A percentile compares a stretch with the other conserved stretches of the same genome.
These are phyloP conservation scores for Mycena filopes DNA, from an alignment of 768 basidiomycete genomes.

Conservation along the genomic window DNA sequence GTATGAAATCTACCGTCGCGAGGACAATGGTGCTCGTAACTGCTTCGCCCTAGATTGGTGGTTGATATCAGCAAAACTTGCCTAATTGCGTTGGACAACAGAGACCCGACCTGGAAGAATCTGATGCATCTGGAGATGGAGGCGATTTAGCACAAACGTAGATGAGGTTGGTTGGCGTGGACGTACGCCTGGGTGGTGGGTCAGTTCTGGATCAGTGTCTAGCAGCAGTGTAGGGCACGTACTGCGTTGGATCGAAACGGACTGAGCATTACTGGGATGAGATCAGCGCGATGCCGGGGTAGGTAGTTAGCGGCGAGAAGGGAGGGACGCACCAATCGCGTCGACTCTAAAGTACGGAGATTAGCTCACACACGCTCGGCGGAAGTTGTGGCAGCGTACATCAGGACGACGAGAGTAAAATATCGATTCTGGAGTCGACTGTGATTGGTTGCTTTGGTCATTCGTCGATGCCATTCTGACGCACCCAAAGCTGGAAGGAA, in stretches of 20 bases:
- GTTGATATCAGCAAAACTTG: background rate
- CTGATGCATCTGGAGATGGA: conserved; percentile 17
- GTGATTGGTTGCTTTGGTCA: background rate
- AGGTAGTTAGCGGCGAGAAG: background rate
- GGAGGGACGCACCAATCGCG: conserved; percentile 19
- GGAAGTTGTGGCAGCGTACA: conserved; percentile 3
- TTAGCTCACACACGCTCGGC: background rate
- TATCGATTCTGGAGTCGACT: conserved; percentile 23
- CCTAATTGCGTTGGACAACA: background rate
- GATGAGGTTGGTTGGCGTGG: no score
- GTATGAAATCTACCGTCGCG: conserved; percentile 29
- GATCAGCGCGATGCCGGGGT: no score
- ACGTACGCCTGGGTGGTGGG: conserved; percentile 6
- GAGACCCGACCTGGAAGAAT: conserved; percentile 18
- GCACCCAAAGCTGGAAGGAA: conserved; percentile 11
- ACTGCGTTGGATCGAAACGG: conserved; percentile 28
- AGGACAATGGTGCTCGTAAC: conserved; percentile 24
- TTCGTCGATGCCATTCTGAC: background rate
- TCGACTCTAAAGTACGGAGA: conserved; percentile 15
- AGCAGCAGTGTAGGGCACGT: background rate
- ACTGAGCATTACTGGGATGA: conserved; percentile 11
- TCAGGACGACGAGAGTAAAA: conserved; percentile 22
- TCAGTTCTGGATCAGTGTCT: background rate
- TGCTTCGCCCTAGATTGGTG: conserved; percentile 16
- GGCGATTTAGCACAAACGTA: no score